phyloP scores from a whole-genome alignment of 2,329 filamentous ascomycete species.

The Pestalotiopsis sp. region DNA sequence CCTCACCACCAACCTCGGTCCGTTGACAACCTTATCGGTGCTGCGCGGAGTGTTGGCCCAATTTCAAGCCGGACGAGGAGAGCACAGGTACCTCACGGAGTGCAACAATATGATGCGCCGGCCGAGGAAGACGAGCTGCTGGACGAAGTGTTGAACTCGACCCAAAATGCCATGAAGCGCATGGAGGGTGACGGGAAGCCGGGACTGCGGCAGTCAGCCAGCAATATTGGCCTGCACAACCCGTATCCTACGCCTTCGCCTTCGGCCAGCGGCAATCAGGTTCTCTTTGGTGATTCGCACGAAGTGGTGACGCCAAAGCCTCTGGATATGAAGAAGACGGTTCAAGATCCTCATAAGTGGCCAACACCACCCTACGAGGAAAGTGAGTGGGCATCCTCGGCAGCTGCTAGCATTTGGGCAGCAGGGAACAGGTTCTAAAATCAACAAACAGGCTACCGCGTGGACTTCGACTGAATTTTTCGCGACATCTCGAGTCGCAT shows the following conservation, averaged over 20 bases:
- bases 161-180: conserved; percentile 72
- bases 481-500: conserved; percentile 22
- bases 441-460: conserved; percentile 10
- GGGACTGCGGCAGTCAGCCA: conserved; percentile 62
- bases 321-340: conserved; percentile 62
- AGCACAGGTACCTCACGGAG: conserved; percentile 73
- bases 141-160: conserved; percentile 82
- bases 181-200: conserved; percentile 60
- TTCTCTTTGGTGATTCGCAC: conserved; percentile 70
- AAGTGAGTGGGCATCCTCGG: conserved; percentile 84
- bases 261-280: conserved; percentile 79
- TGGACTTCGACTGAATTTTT: conserved; percentile 14
- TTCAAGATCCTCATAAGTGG: conserved; percentile 68
- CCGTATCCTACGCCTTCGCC: conserved; percentile 70
- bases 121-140: conserved; percentile 96
- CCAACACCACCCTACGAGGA: conserved; percentile 96
- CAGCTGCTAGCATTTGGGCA: conserved; percentile 79
- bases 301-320: conserved; percentile 69
- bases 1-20: conserved; percentile 65
- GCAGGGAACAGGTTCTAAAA: conserved; percentile 64
- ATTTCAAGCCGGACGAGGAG: conserved; percentile 80
- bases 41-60: conserved; percentile 57
- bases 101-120: conserved; percentile 87
- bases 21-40: conserved; percentile 63
- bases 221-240: conserved; percentile 61